Evolutionary conservation across 106 monocot species (phyloP), one percentile per base, ranked within the genome.

Genomic region (Dioscorea zingiberensis): DNA sequence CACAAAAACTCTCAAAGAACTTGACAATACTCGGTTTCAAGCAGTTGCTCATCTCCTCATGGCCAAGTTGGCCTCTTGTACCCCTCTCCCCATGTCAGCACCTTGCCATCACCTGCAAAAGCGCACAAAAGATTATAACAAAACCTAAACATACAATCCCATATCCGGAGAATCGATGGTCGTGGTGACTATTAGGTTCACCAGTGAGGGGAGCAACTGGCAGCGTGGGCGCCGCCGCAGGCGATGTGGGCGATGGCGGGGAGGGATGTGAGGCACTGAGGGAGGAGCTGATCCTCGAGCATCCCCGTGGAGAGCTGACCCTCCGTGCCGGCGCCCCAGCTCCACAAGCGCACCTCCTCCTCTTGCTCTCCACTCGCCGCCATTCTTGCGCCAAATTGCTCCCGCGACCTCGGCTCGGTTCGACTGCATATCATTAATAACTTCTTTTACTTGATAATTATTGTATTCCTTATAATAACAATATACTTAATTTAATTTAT

Each of bases 321-420:
- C 19, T 93, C 93, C 10, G 93, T 79, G 18, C 89, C 89, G 0
- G 89, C 93, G 13, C 93, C 93, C 93, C 93, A 93, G 56, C 83
- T 80, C 83, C 89, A 93, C 17, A 63, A 63, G 29, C 54, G 24
- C 10, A 45, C 71, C 30, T 71, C 68, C 68, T 21, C 65, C 63
- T 46, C 59, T 21, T 58, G 73, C 25, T 51, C 51, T 51, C 51
- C 51, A 51, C 51, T 38, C 38, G 38, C 38, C 38, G 38, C 38
- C 38, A 38, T 38, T 38, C 9, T 6, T 38, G 3, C 38, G 38
- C 38, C 38, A 38, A 38, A 8, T 38, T 38, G 38, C 38, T 38
- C 38, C 38, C 38, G 38, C 38, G 38, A 38, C 38, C 10, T 30
- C 30, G 30, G n/a, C n/a, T n/a, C n/a, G n/a, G n/a, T n/a, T n/a